Conservation (phyloP, 78 protist genomes). For the Dictyostelium capitatum region DNA sequence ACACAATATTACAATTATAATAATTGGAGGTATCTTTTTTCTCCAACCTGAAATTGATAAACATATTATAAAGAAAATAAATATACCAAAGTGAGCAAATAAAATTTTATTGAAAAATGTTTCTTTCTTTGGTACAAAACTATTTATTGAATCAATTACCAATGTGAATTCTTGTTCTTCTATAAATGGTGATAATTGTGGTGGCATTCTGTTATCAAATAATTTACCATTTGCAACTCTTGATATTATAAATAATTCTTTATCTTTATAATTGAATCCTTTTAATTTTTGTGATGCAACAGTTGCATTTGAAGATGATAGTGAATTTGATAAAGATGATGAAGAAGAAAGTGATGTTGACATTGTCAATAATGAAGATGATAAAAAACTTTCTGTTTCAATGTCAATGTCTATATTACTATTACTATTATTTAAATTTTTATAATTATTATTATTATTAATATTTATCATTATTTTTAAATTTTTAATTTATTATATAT, state of each 20-base stretch:
- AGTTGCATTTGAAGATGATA: neutral
- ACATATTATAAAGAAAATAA: neutral
- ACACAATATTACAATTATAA: neutral
- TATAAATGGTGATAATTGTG: neutral
- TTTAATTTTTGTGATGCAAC: neutral
- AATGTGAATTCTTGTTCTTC: neutral
- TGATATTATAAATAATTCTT: neutral
- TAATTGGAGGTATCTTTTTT: neutral
- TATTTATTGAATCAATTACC: neutral
- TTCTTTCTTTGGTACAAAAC: neutral
- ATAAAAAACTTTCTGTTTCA: neutral
- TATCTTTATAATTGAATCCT: neutral
- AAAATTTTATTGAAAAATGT: neutral
- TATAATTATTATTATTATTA: neutral
- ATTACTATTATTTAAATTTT: neutral
- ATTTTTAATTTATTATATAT: no score
- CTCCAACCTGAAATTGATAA: constrained; percentile 1
- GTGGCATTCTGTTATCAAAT: neutral
- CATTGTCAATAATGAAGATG: neutral
- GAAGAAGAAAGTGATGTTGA: neutral
- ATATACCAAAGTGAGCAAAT: neutral
- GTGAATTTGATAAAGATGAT: neutral
- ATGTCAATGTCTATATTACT: constrained; percentile 1
- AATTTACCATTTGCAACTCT: neutral
- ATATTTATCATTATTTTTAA: neutral